These are phyloP conservation scores for Nothophoma quercina DNA, from an alignment of 2,329 filamentous ascomycete species.

Conservation along the genomic window DNA sequence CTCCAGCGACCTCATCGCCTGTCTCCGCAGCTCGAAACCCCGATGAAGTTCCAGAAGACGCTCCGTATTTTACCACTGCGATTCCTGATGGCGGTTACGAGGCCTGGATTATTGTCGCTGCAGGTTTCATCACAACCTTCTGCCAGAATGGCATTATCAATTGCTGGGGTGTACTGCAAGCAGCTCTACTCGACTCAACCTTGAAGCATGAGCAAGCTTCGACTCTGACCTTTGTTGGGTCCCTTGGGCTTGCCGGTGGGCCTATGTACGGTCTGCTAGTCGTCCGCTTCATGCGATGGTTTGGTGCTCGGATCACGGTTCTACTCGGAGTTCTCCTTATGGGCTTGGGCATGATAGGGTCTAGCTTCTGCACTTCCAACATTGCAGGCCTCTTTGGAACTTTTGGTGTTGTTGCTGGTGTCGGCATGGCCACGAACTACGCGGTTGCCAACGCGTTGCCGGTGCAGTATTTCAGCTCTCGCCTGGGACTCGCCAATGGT, in stretches of 20 bases:
- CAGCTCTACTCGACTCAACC: constrained; percentile 59
- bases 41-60: constrained; percentile 7
- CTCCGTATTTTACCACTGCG: constrained; percentile 21
- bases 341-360: constrained; percentile 58
- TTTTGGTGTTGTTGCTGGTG: constrained; percentile 55
- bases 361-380: constrained; percentile 53
- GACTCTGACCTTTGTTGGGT: constrained; percentile 67
- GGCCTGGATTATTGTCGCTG: constrained; percentile 63
- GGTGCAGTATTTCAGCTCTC: constrained; percentile 38
- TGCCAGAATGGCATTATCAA: constrained; percentile 62
- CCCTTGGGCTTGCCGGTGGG: constrained; percentile 59
- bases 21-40: background rate
- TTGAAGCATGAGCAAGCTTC: constrained; percentile 55
- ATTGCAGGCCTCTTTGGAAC: constrained; percentile 54
- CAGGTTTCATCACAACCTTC: constrained; percentile 61
- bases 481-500: constrained; percentile 38
- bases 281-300: constrained; percentile 57
- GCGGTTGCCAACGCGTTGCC: constrained; percentile 30
- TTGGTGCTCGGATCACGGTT: constrained; percentile 59
- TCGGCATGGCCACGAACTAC: constrained; percentile 48
- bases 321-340: constrained; percentile 61
- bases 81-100: constrained; percentile 64
- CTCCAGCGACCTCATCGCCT: background rate
- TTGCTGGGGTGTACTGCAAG: constrained; percentile 68
- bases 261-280: constrained; percentile 62